These are phyloP conservation scores for Cotoneaster glaucophyllus DNA, from an alignment of 306 rosid species.

Conservation along the genomic window DNA sequence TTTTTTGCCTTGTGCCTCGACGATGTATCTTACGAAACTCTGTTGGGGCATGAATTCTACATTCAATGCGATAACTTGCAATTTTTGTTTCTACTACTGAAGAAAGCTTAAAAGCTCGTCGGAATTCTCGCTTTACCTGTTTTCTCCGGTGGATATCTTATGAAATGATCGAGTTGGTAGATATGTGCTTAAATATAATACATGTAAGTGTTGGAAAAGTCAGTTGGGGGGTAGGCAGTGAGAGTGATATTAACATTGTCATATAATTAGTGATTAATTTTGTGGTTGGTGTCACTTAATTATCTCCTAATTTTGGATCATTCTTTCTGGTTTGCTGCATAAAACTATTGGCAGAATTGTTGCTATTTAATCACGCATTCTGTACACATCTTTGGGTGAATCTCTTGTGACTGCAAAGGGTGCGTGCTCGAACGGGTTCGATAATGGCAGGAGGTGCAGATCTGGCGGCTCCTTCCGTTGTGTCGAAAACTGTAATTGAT, in stretches of 20 bases:
- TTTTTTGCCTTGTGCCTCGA: constrained; percentile 16
- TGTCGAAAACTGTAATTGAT: constrained; percentile 33
- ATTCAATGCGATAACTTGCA: constrained; percentile 4
- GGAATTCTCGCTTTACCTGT: background rate
- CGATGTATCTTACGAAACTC: constrained; percentile 8
- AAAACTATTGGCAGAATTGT: constrained; percentile 30
- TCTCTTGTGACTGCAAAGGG: constrained; percentile 1
- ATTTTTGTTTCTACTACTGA: background rate
- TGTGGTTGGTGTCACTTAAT: constrained; percentile 56
- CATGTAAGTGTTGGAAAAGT: constrained; percentile 35
- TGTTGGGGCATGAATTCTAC: constrained; percentile 15
- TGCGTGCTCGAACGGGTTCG: background rate
- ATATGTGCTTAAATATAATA: constrained; percentile 19
- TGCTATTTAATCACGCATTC: constrained; percentile 39
- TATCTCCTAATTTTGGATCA: constrained; percentile 53
- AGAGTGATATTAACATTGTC: constrained; percentile 12
- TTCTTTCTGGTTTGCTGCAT: constrained; percentile 42
- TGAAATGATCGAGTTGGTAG: constrained; percentile 11
- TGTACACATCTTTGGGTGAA: constrained; percentile 12
- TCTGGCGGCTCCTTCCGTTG: constrained; percentile 12
- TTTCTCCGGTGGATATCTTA: background rate
- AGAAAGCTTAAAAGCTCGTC: background rate
- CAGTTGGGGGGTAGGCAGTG: constrained; percentile 46
- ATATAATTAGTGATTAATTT: constrained; percentile 4
- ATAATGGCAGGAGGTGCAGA: constrained; percentile 32